These are phyloP conservation scores for Blumeriella jaapii DNA, from an alignment of 2,329 filamentous ascomycete genomes.

Conservation along the genomic window DNA sequence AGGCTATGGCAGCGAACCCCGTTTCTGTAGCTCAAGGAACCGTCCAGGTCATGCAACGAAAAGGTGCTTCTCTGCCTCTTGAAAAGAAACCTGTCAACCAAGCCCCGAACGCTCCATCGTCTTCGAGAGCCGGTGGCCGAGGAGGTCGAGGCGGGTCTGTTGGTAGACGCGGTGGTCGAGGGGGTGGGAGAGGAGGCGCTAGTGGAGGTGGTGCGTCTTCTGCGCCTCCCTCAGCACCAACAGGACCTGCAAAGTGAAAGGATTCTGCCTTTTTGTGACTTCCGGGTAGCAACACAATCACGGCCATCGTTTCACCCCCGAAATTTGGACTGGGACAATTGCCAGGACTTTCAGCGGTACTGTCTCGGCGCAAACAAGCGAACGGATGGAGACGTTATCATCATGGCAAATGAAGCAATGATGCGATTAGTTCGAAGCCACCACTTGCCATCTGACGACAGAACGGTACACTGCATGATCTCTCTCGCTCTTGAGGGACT, in stretches of 20 bases:
- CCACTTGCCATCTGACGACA: too few relatives aligned
- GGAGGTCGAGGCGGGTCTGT: constrained; percentile 14
- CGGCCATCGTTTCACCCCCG: too few relatives aligned
- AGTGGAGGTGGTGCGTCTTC: constrained; percentile 2
- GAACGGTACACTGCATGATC: too few relatives aligned
- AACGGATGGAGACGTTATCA: too few relatives aligned
- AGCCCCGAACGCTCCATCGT: constrained; percentile 5
- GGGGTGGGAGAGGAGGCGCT: constrained; percentile 8
- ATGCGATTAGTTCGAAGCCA: too few relatives aligned
- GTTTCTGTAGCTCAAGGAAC: constrained; percentile 73
- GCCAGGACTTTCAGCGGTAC: too few relatives aligned
- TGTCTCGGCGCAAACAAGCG: too few relatives aligned
- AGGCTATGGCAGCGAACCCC: constrained; percentile 72
- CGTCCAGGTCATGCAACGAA: constrained; percentile 77
- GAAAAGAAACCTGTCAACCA: constrained; percentile 55
- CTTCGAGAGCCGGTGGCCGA: constrained; percentile 10
- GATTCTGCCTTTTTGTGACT: neutral
- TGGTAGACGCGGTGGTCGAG: constrained; percentile 9
- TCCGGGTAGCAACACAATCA: neutral
- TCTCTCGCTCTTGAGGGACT: too few relatives aligned
- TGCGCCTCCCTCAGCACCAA: constrained; percentile 16
- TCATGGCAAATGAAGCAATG: too few relatives aligned
- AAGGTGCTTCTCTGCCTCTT: constrained; percentile 69
- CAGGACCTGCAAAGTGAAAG: constrained; percentile 22
- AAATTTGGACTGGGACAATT: too few relatives aligned